Evolutionary conservation across 2,329 filamentous ascomycete genomes (phyloP), one percentile per base, ranked within the genome.

Genomic region (Aureobasidium sp.): DNA sequence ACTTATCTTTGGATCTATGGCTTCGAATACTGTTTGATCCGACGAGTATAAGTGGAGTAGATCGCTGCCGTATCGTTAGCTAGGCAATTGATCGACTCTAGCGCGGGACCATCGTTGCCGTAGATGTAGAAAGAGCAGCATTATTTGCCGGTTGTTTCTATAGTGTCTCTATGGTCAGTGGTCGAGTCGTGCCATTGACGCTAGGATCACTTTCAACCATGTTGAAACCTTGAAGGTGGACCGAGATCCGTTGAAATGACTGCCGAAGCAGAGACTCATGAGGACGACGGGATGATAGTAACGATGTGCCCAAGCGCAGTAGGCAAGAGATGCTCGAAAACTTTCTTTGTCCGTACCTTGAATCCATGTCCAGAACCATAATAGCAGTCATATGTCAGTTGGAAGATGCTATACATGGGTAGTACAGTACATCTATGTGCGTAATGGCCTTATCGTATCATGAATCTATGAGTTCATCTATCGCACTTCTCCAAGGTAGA

Each of bases 241-340:
- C 46, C 17, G 32, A 20, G 17, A 48, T 1, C 46, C 46, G 46
- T 48, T 17, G 26, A 48, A 48, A 48, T 34, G 46, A 48, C 46
- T 48, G 46, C 46, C 46, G 46, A 48, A 48, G 46, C 46, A 48
- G 46, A 48, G 46, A 48, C 46, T 48, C 46, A 26, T 48, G 46
- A 48, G 26, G 13, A 48, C 32, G 46, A 26, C 24, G 46, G 12
- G 32, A 48, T 6, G 46, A 17, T 48, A 48, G 46, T 26, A 48
- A 32, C 26, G 46, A 48, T 29, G 26, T 48, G 46, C 46, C 46
- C 46, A 48, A 48, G 29, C 46, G 26, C 46, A 48, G 24, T 48
- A 48, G 46, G 17, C 32, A n/a, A 29, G 26, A 48, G 12, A 48
- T 48, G 46, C 46, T 48, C 46, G 7, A 20, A 48, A 32, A 24